phyloP scores from a whole-genome alignment of 78 protist species.

The Creolimax fragrantissima region DNA sequence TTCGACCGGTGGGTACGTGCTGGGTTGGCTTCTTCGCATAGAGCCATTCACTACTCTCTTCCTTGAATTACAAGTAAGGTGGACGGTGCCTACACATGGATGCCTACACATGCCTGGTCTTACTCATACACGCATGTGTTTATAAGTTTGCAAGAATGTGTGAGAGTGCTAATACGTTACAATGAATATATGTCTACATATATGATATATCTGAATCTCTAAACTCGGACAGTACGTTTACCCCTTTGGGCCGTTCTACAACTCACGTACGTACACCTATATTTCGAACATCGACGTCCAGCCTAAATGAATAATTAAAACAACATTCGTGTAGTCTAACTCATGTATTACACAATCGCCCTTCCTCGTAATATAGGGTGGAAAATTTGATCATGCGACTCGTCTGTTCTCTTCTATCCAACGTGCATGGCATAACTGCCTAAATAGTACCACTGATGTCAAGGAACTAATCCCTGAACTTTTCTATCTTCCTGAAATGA shows the following conservation, averaged over 20 bases:
- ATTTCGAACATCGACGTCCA: no score
- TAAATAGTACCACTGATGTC: conserved; percentile 57
- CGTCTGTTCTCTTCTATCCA: conserved; percentile 78
- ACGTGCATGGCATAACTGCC: conserved; percentile 53
- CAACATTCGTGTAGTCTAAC: no score
- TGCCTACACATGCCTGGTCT: background rate
- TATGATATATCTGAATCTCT: no score
- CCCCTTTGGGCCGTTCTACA: no score
- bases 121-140: no score
- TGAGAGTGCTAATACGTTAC: background rate
- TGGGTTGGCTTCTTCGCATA: conserved; percentile 79
- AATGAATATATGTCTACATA: background rate
- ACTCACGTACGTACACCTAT: no score
- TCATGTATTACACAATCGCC: no score
- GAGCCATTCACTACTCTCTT: conserved; percentile 84
- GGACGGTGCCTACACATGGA: background rate
- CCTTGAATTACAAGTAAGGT: conserved; percentile 1
- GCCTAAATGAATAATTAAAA: no score
- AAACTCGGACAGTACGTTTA: no score
- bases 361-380: no score
- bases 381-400: conserved; percentile 89
- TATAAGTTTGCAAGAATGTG: background rate
- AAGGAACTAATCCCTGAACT: conserved; percentile 92
- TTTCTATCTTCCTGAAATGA: conserved; percentile 71
- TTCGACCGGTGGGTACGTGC: conserved; percentile 54